Conservation (phyloP, 2,329 filamentous ascomycete species). For the Hortaea sp. region DNA sequence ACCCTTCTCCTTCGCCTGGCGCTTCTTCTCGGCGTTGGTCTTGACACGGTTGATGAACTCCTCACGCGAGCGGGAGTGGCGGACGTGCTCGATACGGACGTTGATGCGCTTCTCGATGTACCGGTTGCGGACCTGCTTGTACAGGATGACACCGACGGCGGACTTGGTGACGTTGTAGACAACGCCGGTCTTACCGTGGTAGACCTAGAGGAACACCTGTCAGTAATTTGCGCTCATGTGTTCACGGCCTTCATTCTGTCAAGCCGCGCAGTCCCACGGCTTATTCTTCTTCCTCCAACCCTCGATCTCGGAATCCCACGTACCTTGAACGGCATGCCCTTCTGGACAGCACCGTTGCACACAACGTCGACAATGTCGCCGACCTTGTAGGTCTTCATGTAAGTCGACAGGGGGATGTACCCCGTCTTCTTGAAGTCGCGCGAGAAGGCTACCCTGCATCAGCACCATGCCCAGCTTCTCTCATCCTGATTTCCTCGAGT, state of each 20-base stretch:
- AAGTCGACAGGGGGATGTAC: constrained; percentile 85
- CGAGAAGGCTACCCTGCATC: constrained; percentile 55
- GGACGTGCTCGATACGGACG: constrained; percentile 96
- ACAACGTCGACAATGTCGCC: constrained; percentile 99
- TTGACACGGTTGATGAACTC: constrained; percentile 96
- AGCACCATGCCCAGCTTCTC: constrained; percentile 7
- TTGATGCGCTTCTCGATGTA: constrained; percentile 99
- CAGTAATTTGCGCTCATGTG: too few species aligned
- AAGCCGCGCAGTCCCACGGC: not conserved
- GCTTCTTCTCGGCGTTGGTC: constrained; percentile 86
- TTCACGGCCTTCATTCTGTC: not conserved
- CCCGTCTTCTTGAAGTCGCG: constrained; percentile 92
- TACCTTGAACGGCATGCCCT: constrained; percentile 48
- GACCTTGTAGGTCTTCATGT: constrained; percentile 92
- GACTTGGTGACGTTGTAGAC: constrained; percentile 89
- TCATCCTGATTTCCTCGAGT: not conserved
- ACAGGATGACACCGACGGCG: constrained; percentile 95
- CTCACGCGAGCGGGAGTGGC: constrained; percentile 86
- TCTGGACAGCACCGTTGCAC: constrained; percentile 96
- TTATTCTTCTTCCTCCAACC: not conserved
- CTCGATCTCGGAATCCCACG: not conserved
- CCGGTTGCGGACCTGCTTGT: constrained; percentile 98
- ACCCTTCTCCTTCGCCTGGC: constrained; percentile 84
- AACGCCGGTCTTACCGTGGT: constrained; percentile 84
- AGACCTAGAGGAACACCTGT: constrained; percentile 58